These are phyloP conservation scores for Auxenochlorella pyrenoidosa DNA, from an alignment of 139 green algal species.

Conservation along the genomic window DNA sequence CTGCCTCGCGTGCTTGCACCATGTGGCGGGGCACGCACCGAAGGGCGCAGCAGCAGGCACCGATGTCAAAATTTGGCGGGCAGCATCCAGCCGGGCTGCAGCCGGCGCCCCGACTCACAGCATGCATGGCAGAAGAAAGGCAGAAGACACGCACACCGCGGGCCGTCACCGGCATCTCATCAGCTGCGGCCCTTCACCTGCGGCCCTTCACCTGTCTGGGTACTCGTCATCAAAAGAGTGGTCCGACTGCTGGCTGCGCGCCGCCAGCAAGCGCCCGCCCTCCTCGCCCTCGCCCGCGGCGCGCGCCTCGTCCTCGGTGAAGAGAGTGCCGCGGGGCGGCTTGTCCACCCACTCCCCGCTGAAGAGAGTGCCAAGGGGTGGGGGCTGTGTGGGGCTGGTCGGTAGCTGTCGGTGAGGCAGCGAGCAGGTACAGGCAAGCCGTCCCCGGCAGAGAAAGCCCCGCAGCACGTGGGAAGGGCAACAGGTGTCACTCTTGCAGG, in stretches of 20 bases:
- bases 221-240: background rate
- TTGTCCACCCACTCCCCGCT: constrained; percentile 2
- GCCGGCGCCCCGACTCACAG: too few species aligned
- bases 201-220: background rate
- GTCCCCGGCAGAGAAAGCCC: too few species aligned
- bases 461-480: too few species aligned
- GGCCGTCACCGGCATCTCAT: too few species aligned
- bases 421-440: too few species aligned
- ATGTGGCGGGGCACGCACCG: background rate
- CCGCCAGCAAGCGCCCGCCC: background rate
- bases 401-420: background rate
- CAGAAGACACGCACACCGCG: too few species aligned
- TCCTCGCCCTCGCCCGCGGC: background rate
- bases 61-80: too few species aligned
- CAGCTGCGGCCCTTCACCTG: too few species aligned
- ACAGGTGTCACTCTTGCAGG: too few species aligned
- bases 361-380: background rate
- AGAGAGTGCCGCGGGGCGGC: background rate
- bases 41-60: background rate
- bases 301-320: background rate
- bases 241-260: background rate
- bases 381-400: background rate
- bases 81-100: too few species aligned
- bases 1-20: background rate
- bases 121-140: too few species aligned